A percentile compares a stretch with the other conserved stretches of the same genome.
phyloP scores from a whole-genome alignment of 768 basidiomycete genomes.

The Xerocomus brunneocitrinus region DNA sequence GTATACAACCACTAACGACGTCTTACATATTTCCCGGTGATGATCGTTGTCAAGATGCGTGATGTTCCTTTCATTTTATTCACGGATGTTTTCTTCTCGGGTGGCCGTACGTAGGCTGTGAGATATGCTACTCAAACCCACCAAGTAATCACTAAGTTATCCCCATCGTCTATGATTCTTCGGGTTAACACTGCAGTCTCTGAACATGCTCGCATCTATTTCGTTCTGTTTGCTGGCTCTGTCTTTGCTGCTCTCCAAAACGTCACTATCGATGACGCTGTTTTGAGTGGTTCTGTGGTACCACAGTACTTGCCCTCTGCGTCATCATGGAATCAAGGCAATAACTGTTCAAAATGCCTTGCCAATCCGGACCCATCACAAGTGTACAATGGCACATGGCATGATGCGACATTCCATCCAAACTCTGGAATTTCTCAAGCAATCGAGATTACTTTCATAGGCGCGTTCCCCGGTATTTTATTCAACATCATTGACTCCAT shows the following conservation, averaged over 20 bases:
- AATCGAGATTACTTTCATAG: slow-evolving; percentile 10
- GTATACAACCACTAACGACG: too few species aligned
- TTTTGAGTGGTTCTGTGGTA: slow-evolving; percentile 1
- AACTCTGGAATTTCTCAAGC: neutral
- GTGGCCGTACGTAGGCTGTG: too few species aligned
- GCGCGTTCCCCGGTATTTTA: neutral
- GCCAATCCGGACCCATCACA: neutral
- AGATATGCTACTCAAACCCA: too few species aligned
- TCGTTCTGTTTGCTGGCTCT: neutral
- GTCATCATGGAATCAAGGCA: slow-evolving; percentile 5
- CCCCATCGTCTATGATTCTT: too few species aligned
- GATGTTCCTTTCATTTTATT: neutral
- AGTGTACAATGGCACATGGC: slow-evolving; percentile 17
- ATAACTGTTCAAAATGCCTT: neutral
- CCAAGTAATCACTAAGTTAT: too few species aligned
- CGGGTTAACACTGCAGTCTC: too few species aligned
- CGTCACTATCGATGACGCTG: slow-evolving; percentile 15
- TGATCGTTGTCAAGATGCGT: neutral
- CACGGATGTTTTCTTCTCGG: too few species aligned
- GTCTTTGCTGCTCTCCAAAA: slow-evolving; percentile 8
- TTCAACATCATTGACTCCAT: neutral
- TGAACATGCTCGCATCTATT: neutral
- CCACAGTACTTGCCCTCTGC: slow-evolving; percentile 7
- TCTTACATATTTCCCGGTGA: too few species aligned
- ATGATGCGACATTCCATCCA: slow-evolving; percentile 4